Base-by-base conservation (phyloP, 2,329 filamentous ascomycete genomes). In the Metarhizium rileyi region DNA sequence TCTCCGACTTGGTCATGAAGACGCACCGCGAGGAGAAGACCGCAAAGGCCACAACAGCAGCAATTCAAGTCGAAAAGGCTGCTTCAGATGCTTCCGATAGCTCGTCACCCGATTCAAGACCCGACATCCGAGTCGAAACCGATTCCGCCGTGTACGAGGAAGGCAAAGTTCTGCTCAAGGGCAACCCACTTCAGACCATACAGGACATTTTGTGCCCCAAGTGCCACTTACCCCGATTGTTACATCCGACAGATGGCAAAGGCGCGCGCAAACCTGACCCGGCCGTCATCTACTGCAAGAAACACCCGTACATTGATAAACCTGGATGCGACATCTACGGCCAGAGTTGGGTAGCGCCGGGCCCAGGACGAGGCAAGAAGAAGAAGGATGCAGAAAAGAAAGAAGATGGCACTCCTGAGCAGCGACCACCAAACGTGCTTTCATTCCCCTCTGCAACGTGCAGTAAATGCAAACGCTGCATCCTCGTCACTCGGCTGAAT, bases 261-360 rank as follows among this genome's bases (percentile, higher is more conserved):
- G 83, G 84, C 43, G 76, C 82, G 12, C 70, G 70, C 59, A 81
- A 80, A 61, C 82, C 82, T 41, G 80, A 84, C 51, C 85, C 85
- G 0, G 73, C 76, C 55, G 72, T 83, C 56, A 80, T 84, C 56
- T 90, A 90, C 72, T 91, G 87, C 75, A 87, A 87, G 66, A 82
- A 83, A 56, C 81, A 85, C 53, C 86, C 86, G 0, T 90, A 85
- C 71, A 86, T 88, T 53, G 80, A 87, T 57, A 83, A 86, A 63
- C 74, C 81, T 2, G 85, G 85, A 52, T 86, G 83, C 68, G 86
- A 91, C 65, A 87, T 90, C 55, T 90, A 90, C 66, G 86, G 85
- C 46, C 87, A 90, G 66, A 87, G 84, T 26, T 90, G 87, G 77
- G 83, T 87, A 14, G 82, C 81, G 18, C 83, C 84, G 22, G 78